A percentile compares a stretch with the other conserved stretches of the same genome.
Conservation (phyloP, 495 filamentous ascomycete species). For the Podospora australis region DNA sequence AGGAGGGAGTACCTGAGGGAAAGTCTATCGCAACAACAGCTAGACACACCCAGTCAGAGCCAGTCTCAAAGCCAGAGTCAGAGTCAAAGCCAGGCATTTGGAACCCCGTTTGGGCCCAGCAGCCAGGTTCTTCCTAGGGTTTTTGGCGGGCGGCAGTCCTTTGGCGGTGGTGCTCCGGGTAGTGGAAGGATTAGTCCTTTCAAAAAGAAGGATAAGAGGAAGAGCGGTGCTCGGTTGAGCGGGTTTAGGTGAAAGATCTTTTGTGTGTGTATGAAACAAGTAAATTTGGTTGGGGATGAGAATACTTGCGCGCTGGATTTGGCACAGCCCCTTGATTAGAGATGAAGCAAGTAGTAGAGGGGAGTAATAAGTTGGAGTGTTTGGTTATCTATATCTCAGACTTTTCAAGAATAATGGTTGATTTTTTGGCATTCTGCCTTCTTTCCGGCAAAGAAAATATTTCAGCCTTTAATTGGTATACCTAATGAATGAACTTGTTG, state of each 20-base stretch:
- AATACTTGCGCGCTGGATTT: too few species aligned
- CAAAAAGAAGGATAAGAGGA: constrained; percentile 18
- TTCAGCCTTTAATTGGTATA: too few species aligned
- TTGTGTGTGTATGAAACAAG: too few species aligned
- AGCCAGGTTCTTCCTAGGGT: constrained; percentile 15
- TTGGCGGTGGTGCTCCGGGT: constrained; percentile 4
- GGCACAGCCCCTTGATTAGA: too few species aligned
- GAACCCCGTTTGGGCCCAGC: constrained; percentile 9
- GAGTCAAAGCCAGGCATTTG: background rate
- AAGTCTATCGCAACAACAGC: background rate
- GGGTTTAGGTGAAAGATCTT: constrained; percentile 15
- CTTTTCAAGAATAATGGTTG: too few species aligned
- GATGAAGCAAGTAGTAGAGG: too few species aligned
- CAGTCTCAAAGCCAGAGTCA: constrained; percentile 2
- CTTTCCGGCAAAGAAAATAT: too few species aligned
- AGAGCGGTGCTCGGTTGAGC: constrained; percentile 16
- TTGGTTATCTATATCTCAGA: too few species aligned
- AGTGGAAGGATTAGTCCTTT: constrained; percentile 8
- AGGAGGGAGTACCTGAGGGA: constrained; percentile 4
- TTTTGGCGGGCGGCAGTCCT: constrained; percentile 9
- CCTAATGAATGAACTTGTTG: too few species aligned
- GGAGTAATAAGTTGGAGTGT: too few species aligned
- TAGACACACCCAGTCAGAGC: background rate
- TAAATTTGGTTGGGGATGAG: too few species aligned
- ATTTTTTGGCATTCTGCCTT: too few species aligned